Evolutionary conservation across 805 yeast species (phyloP), one percentile per base, ranked within the genome.

Genomic region (Candida piceae): DNA sequence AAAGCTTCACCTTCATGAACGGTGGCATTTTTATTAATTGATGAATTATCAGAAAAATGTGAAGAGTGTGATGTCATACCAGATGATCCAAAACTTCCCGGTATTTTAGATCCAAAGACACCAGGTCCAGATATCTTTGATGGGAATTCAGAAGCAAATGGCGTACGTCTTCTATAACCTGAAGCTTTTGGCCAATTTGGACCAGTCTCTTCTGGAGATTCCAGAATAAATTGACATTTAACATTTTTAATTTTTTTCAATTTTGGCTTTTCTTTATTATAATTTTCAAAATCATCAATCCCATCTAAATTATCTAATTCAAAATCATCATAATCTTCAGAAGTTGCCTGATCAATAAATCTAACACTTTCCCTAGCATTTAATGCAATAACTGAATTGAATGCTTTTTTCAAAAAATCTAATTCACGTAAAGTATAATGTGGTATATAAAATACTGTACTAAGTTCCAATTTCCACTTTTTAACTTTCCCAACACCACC

Each of bases 401-500:
- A 58, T 1, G 80, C 78, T 38, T 71, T 71, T 47, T 72, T 72
- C 37, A 72, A 64, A 48, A 69, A 78, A 36, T 78, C 83, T 46
- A 81, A 62, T 44, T 80, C 83, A 37, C 66, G 70, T 36, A 82
- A 58, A 0, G 85, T 69, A 57, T 76, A 69, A 36, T 75, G 52
- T 17, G 84, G 80, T 47, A 82, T 60, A 57, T 61, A 69, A 37
- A 78, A 54, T 43, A 59, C 58, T 21, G 69, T 55, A 2, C 63
- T 32, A 33, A 65, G 53, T 45, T 64, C 50, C 33, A 67, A 60
- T 40, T 70, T 65, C 88, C 88, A 82, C 48, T 76, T 61, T 52
- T 76, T 76, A 50, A 82, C 67, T 48, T 76, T 77, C 0, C 84
- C 85, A 31, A 82, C 64, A 2, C 87, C 90, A 37, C 79, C 73